Evolutionary conservation across 257 asterid genomes (phyloP).

Genomic region (Solanum dulcamara): DNA sequence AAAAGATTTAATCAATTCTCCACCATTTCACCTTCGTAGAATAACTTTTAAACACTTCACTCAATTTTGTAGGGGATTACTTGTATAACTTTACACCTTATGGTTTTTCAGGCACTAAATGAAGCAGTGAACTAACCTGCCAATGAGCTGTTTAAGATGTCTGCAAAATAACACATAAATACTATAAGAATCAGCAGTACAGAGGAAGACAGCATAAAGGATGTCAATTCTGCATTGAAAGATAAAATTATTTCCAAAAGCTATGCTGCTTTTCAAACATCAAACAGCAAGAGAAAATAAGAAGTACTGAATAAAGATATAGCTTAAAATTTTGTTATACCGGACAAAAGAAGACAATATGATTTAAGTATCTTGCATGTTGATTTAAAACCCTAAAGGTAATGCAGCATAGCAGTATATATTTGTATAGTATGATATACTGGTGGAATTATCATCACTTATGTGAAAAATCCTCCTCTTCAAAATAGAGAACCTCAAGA

Average conservation of each 20-base stretch:
- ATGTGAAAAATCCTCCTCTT: background rate
- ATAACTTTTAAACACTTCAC: background rate
- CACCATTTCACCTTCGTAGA: background rate
- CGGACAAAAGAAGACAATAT: background rate
- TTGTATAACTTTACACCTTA: background rate
- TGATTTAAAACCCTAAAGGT: background rate
- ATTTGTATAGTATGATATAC: background rate
- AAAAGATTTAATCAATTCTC: background rate
- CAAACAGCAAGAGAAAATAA: background rate
- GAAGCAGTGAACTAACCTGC: constrained; percentile 11
- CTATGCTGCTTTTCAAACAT: background rate
- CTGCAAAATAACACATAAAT: constrained; percentile 9
- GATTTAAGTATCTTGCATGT: background rate
- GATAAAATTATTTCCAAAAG: background rate
- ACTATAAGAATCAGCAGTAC: background rate
- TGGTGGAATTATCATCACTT: background rate
- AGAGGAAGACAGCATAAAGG: background rate
- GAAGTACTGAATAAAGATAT: background rate
- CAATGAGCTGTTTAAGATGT: constrained; percentile 12
- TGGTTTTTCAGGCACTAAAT: background rate
- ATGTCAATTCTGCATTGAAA: background rate
- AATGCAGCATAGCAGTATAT: background rate
- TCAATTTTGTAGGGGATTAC: background rate
- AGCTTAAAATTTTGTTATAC: background rate
- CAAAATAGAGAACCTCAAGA: background rate